These are phyloP conservation scores for Pyronema domesticum DNA, from an alignment of 495 filamentous ascomycete species.

Conservation along the genomic window DNA sequence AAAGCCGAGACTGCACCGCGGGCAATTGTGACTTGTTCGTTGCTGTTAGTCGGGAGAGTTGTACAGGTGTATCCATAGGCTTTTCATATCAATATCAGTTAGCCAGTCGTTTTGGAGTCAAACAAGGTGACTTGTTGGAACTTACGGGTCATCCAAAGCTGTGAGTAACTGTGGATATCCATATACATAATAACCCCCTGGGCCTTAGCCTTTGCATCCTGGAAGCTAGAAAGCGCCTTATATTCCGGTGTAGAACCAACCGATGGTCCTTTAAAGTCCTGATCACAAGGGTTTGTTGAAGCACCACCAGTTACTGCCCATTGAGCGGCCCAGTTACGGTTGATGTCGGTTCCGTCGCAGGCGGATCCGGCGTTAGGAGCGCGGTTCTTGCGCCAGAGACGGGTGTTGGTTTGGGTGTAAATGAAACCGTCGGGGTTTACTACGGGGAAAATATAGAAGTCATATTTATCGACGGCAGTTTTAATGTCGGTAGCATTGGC, in stretches of 20 bases:
- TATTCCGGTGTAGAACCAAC: conserved; percentile 35
- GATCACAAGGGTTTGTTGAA: conserved; percentile 35
- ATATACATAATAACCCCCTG: conserved; percentile 41
- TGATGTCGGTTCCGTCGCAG: conserved; percentile 43
- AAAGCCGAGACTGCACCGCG: conserved; percentile 26
- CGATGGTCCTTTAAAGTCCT: conserved; percentile 36
- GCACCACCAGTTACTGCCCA: conserved; percentile 35
- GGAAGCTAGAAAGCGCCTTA: conserved; percentile 28
- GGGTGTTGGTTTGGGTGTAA: conserved; percentile 40
- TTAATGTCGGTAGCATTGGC: conserved; percentile 25
- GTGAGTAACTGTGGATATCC: conserved; percentile 43
- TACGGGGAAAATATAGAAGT: conserved; percentile 45
- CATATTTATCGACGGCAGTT: conserved; percentile 38
- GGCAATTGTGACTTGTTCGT: conserved; percentile 20
- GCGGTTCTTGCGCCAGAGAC: conserved; percentile 50
- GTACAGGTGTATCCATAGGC: conserved; percentile 34
- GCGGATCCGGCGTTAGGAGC: conserved; percentile 24
- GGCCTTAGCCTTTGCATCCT: conserved; percentile 26
- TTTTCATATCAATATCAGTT: conserved; percentile 19
- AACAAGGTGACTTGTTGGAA: conserved; percentile 16
- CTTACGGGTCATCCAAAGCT: conserved; percentile 31
- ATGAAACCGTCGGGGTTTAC: conserved; percentile 50
- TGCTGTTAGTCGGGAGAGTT: conserved; percentile 28
- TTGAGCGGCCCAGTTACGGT: conserved; percentile 44
- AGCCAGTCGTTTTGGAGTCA: conserved; percentile 27